Evolutionary conservation across 805 yeast genomes (phyloP), one percentile per base, ranked within the genome.

Genomic region (Hanseniaspora guilliermondii): DNA sequence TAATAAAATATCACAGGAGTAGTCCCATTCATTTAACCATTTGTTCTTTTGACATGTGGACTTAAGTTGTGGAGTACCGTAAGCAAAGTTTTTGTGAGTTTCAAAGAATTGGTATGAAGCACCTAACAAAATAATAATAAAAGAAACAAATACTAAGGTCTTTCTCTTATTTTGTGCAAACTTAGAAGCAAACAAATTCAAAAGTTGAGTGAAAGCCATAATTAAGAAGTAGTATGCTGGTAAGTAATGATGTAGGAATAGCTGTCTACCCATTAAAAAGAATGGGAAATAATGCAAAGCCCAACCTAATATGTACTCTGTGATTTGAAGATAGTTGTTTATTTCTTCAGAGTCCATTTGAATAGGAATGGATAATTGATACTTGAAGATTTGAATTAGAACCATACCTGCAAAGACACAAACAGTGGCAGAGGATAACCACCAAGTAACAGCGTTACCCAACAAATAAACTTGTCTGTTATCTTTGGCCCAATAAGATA

Each of bases 181-280:
- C 60, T 74, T 76, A 19, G 68, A 62, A n/a, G 71, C 75, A 35
- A 77, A 59, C 53, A 79, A 68, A 59, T 82, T 85, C 47, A 81
- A 69, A 53, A 76, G 71, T 58, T 84, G 89, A n/a, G 85, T 85
- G 50, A 87, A 71, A 2, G 83, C 86, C 59, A 87, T 73, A 53
- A 86, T 73, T 47, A 87, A 93, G 69, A 93, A 93, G 71, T 87
- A 93, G 53, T 87, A 77, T 1, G 97, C 87, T 55, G 96, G 97
- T 60, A 93, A 71, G 68, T 91, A 91, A 69, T 89, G 97, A 68
- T 89, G 97, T 65, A 89, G 73, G 73, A 91, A 89, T 69, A 89
- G 70, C 71, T 89, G 97, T 71, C 97, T 81, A 24, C 82, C 88
- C 97, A 89, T 89, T 56, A 89, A 71, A 69, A 78, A 82, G 53